phyloP scores from a whole-genome alignment of 768 basidiomycete genomes.

The Nidula microcarpa region DNA sequence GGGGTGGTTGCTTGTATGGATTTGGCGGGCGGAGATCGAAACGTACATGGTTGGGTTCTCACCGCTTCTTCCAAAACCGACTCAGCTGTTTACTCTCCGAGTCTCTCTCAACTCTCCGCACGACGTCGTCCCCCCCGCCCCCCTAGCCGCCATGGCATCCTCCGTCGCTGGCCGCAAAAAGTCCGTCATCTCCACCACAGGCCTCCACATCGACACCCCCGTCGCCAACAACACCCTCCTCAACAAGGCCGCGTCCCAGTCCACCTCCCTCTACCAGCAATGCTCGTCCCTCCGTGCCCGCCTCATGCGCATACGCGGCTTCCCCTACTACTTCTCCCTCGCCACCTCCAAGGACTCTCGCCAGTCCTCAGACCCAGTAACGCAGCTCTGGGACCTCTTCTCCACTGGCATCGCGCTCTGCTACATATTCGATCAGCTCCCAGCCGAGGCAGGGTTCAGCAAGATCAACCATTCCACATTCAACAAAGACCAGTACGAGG shows the following conservation, averaged over 20 bases:
- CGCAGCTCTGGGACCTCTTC: conserved; percentile 92
- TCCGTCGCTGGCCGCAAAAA: conserved; percentile 73
- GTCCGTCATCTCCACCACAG: conserved; percentile 64
- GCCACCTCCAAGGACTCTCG: conserved; percentile 57
- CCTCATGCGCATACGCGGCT: conserved; percentile 76
- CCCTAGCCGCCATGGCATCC: conserved; percentile 34
- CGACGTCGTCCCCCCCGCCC: conserved; percentile 5
- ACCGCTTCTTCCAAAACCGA: conserved; percentile 6
- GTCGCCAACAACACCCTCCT: conserved; percentile 81
- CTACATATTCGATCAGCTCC: conserved; percentile 93
- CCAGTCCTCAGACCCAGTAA: conserved; percentile 87
- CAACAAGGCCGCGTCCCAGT: conserved; percentile 86
- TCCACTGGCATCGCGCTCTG: conserved; percentile 91
- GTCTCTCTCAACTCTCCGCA: conserved; percentile 3
- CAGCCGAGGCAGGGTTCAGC: conserved; percentile 54
- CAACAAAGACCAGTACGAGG: conserved; percentile 59
- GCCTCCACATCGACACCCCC: conserved; percentile 69
- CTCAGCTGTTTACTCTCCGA: conserved; percentile 5
- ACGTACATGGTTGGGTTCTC: conserved; percentile 5
- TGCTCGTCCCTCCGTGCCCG: conserved; percentile 75
- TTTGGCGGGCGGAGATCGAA: conserved; percentile 21
- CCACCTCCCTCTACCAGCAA: conserved; percentile 90
- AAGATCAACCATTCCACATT: conserved; percentile 65
- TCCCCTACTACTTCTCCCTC: conserved; percentile 65
- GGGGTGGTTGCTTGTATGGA: conserved; percentile 8